Evolutionary conservation across 2,329 filamentous ascomycete genomes (phyloP).

Genomic region (Lasiodiplodia theobromae): DNA sequence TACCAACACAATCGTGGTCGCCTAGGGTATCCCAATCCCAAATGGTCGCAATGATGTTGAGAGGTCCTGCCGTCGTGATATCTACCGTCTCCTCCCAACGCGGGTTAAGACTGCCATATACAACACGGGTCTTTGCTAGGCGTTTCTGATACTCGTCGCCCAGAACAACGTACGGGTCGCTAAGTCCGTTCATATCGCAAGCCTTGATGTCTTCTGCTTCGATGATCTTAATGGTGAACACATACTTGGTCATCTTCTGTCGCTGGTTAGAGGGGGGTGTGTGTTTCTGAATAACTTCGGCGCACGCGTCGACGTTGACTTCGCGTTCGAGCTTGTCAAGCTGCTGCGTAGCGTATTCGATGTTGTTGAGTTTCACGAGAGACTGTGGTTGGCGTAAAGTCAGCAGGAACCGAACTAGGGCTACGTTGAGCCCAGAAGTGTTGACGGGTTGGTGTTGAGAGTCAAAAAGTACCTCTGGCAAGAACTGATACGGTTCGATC

Average conservation of each 20-base stretch:
- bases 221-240: slow-evolving; percentile 98
- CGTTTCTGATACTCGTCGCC: slow-evolving; percentile 98
- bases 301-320: slow-evolving; percentile 91
- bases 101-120: slow-evolving; percentile 89
- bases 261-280: slow-evolving; percentile 74
- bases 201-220: slow-evolving; percentile 97
- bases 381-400: slow-evolving; percentile 64
- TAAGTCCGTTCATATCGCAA: slow-evolving; percentile 93
- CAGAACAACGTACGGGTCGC: slow-evolving; percentile 96
- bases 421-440: not conserved
- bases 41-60: slow-evolving; percentile 95
- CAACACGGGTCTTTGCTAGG: slow-evolving; percentile 89
- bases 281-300: slow-evolving; percentile 77
- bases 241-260: slow-evolving; percentile 81
- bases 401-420: not conserved
- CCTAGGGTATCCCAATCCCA: slow-evolving; percentile 99
- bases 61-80: slow-evolving; percentile 87
- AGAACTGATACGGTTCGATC: slow-evolving; percentile 96
- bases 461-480: slow-evolving; percentile 72
- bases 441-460: not conserved
- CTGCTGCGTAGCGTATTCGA: slow-evolving; percentile 92
- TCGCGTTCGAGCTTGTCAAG: slow-evolving; percentile 88
- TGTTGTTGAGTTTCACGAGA: slow-evolving; percentile 96
- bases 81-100: slow-evolving; percentile 98
- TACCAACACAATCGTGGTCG: slow-evolving; percentile 95